Conservation (phyloP, 1,139 yeast species). For the Suhomyces kunorum region DNA sequence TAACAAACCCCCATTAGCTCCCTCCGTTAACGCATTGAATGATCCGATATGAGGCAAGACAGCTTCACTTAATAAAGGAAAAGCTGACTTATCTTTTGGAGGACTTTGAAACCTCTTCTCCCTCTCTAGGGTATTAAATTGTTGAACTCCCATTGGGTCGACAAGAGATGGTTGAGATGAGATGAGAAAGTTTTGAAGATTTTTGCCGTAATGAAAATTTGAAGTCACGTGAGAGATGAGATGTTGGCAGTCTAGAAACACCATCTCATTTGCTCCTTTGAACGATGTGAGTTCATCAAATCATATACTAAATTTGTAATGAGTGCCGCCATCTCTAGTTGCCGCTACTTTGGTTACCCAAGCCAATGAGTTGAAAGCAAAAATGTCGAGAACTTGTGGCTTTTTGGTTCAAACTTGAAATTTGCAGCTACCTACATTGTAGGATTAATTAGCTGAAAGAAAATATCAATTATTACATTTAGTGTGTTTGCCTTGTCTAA, state of each 20-base stretch:
- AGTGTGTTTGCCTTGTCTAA: too few relatives aligned
- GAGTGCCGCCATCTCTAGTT: too few relatives aligned
- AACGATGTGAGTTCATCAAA: too few relatives aligned
- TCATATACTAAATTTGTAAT: not conserved
- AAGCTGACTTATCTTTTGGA: slow-evolving; percentile 81
- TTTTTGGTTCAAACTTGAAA: too few relatives aligned
- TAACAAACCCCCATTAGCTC: slow-evolving; percentile 78
- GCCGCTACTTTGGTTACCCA: too few relatives aligned
- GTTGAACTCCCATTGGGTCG: slow-evolving; percentile 42
- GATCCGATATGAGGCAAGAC: slow-evolving; percentile 95
- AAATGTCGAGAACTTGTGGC: too few relatives aligned
- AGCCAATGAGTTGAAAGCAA: too few relatives aligned
- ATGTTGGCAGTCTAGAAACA: not conserved
- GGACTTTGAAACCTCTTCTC: slow-evolving; percentile 85
- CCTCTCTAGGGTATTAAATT: slow-evolving; percentile 84
- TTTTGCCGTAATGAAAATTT: slow-evolving; percentile 12
- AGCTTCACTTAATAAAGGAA: slow-evolving; percentile 81
- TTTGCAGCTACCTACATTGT: too few relatives aligned
- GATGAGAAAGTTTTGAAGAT: slow-evolving; percentile 9
- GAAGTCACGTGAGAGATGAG: slow-evolving; percentile 16
- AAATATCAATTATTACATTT: too few relatives aligned
- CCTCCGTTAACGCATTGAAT: slow-evolving; percentile 91
- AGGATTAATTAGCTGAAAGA: too few relatives aligned
- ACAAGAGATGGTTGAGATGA: slow-evolving; percentile 3
- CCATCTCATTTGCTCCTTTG: too few relatives aligned